Evolutionary conservation across 164 flowering plant species (phyloP), one percentile per base, ranked within the genome.

Genomic region (Liquidambar formosana): DNA sequence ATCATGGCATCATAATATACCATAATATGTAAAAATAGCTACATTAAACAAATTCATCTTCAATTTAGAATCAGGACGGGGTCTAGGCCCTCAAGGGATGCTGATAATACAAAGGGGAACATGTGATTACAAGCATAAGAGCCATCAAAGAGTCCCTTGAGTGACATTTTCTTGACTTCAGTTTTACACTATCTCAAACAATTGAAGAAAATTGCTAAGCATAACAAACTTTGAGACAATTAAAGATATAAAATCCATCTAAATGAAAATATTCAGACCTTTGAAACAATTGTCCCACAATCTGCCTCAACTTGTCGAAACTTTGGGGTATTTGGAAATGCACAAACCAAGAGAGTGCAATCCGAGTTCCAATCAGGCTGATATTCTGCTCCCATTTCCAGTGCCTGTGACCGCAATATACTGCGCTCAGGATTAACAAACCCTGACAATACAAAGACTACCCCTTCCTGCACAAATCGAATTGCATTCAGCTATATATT

Each of bases 321-420:
- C 83, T 93, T 96, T 0, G 99, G 98, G 43, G 99, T 92, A 63
- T 93, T 92, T 9, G 82, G 76, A 76, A 92, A 96, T 63, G 98
- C 99, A 75, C 98, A 96, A 54, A 93, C 77, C 75, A 96, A 78
- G 38, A 96, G 89, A 19, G 99, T 92, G 81, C 96, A 93, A 43
- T 85, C 76, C 15, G 94, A 72, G 72, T 78, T 84, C 99, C 99
- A 92, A 71, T 96, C 99, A 38, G 83, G 84, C 65, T 80, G 80
- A 81, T 88, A 93, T 58, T 87, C 87, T 41, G 92, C 97, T 62
- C 99, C 98, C 99, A 96, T 96, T 68, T 85, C 96, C 67, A 92
- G 57, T 14, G 92, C 97, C 66, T 85, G 93, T 1, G 97, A 90
- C 62, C 97, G 75, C 78, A 96, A 76, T 28, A 61, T 76, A 61